Conservation (phyloP, 495 filamentous ascomycete genomes). For the Poronia punctata region DNA sequence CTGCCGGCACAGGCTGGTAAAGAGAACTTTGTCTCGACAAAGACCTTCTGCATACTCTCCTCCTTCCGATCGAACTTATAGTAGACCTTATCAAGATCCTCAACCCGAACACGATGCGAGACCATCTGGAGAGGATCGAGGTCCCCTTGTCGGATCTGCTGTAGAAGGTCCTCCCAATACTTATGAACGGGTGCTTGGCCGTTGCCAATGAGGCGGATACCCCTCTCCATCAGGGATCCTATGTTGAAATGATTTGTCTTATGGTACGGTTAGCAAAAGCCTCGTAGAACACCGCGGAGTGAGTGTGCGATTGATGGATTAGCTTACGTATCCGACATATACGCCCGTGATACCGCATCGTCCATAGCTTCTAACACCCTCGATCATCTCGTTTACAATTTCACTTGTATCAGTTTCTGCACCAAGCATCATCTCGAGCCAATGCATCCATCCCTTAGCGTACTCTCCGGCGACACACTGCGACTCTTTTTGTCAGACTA, state of each 20-base stretch:
- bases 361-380: conserved; percentile 67
- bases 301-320: neutral
- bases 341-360: conserved; percentile 72
- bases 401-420: conserved; percentile 83
- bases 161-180: conserved; percentile 72
- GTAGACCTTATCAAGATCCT: conserved; percentile 69
- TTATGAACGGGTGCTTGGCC: conserved; percentile 79
- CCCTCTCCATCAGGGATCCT: conserved; percentile 80
- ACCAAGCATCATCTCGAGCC: conserved; percentile 65
- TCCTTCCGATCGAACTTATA: conserved; percentile 62
- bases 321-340: conserved; percentile 72
- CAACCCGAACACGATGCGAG: conserved; percentile 65
- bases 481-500: neutral
- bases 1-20: conserved; percentile 45
- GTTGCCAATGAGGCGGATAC: conserved; percentile 73
- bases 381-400: conserved; percentile 83
- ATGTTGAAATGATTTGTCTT: conserved; percentile 78
- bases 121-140: conserved; percentile 78
- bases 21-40: conserved; percentile 61
- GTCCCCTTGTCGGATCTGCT: conserved; percentile 59
- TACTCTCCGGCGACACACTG: conserved; percentile 76
- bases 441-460: conserved; percentile 74
- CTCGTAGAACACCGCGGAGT: neutral
- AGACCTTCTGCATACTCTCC: conserved; percentile 65
- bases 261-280: conserved; percentile 3